A percentile compares a stretch with the other conserved stretches of the same genome.
These are phyloP conservation scores for Hypericum androsaemum DNA, from an alignment of 345 rosid genomes.

Conservation along the genomic window DNA sequence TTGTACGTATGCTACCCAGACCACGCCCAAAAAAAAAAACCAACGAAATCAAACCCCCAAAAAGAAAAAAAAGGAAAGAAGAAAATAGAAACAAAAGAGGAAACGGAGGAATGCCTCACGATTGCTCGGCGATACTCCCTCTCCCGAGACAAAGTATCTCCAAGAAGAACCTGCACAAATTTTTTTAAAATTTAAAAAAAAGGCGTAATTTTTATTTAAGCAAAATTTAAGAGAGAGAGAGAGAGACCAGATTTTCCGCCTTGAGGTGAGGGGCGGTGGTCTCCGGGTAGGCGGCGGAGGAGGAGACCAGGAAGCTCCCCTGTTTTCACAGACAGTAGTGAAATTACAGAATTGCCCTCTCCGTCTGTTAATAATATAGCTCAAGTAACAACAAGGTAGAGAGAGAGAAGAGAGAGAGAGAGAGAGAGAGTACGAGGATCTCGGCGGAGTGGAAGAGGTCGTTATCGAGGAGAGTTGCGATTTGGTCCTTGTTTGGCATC, in stretches of 20 bases:
- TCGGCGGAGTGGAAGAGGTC: slow-evolving; percentile 73
- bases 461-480: slow-evolving; percentile 62
- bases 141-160: slow-evolving; percentile 75
- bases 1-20: slow-evolving; percentile 55
- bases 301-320: slow-evolving; percentile 87
- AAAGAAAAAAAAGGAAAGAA: not conserved
- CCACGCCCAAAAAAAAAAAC: not conserved
- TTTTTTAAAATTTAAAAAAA: too few species aligned
- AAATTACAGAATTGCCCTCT: not conserved
- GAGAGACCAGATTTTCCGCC: slow-evolving; percentile 68
- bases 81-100: not conserved
- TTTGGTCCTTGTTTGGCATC: slow-evolving; percentile 62
- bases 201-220: not conserved
- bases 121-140: slow-evolving; percentile 80
- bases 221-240: not conserved
- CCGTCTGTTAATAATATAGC: not conserved
- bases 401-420: not conserved
- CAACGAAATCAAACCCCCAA: not conserved
- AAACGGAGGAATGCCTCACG: slow-evolving; percentile 32
- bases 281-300: slow-evolving; percentile 58
- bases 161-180: slow-evolving; percentile 67
- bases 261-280: slow-evolving; percentile 64
- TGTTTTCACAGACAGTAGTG: slow-evolving; percentile 8
- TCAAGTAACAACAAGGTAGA: slow-evolving; percentile 7
- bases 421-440: slow-evolving; percentile 42